Evolutionary conservation across 176 grass and related monocot species (phyloP), one percentile per base, ranked within the genome.

Genomic region (Juncus effusus): DNA sequence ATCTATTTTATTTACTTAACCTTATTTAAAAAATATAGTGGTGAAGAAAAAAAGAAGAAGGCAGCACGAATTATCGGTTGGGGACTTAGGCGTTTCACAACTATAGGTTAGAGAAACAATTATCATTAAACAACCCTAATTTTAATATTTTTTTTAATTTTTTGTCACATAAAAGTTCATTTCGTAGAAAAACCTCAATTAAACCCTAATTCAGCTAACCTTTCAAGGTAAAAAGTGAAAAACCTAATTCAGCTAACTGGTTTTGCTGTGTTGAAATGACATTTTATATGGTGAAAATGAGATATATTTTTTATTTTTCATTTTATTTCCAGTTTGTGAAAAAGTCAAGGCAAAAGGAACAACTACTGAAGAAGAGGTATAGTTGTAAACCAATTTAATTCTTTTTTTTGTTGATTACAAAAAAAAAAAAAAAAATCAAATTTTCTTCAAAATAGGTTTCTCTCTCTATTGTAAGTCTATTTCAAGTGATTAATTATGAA

Each of bases 71-170:
- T 87, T 58, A 76, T 80, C 51, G 85, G 89, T 39, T 94, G 89
- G 95, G 95, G 95, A 14, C 95, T 99, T 63, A 80, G 95, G 49
- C 79, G 80, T 40, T 99, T 80, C 86, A 99, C 85, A 76, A 99
- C 82, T 45, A 82, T 99, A 80, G 89, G 95, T 99, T 68, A 77
- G 79, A 56, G 51, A 68, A 52, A 54, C 37, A 14, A 54, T 52
- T 3, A 52, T 4, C 5, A 38, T 3, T 10, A 67, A n/a, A 5
- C 35, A 51, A 16, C 6, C 1, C 37, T 36, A 36, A 50, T 16
- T 53, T 61, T 49, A 65, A 19, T 4, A 50, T 47, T 45, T 10
- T 10, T 44, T 45, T 4, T 13, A 65, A 45, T 3, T 65, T 65
- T n/a, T 14, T 5, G 54, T 57, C 13, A 1, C 19, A n/a, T 10